Percentiles rank a stretch among this genome's conserved stretches.
Conservation (phyloP, 495 filamentous ascomycete genomes). For the Stereocaulon alpinum region DNA sequence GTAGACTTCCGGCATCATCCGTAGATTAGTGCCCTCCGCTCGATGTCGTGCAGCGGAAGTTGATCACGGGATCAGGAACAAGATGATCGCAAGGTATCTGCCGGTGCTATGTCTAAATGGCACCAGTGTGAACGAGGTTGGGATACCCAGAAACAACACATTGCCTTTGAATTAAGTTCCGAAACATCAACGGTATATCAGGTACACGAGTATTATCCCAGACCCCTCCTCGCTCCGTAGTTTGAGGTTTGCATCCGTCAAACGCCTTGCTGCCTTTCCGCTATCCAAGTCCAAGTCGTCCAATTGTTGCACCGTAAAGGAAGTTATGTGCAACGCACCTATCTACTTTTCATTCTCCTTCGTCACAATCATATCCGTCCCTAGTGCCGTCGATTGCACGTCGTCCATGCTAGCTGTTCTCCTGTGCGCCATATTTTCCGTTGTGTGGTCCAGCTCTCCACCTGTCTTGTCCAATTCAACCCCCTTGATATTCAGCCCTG, state of each 20-base stretch:
- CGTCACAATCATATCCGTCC: background rate
- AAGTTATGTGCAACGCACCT: slow-evolving; percentile 9
- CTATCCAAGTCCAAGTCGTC: slow-evolving; percentile 1
- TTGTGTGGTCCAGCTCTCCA: background rate
- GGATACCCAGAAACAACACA: background rate
- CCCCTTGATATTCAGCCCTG: slow-evolving; percentile 25
- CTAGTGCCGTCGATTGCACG: background rate
- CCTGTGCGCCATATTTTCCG: slow-evolving; percentile 13
- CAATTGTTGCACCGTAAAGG: slow-evolving; percentile 6
- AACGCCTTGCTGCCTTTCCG: slow-evolving; percentile 11
- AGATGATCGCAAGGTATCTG: background rate
- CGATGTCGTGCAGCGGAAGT: slow-evolving; percentile 13
- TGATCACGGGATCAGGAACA: slow-evolving; percentile 11
- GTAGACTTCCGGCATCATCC: slow-evolving; percentile 12
- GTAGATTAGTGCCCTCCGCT: slow-evolving; percentile 4
- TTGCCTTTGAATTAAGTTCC: background rate
- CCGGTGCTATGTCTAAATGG: background rate
- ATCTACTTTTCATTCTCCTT: background rate
- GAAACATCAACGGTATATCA: background rate
- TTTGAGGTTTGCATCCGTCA: background rate
- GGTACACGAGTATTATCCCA: background rate
- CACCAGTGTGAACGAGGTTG: background rate
- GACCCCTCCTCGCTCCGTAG: background rate
- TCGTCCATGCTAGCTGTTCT: slow-evolving; percentile 16
- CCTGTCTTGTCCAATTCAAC: slow-evolving; percentile 17